Base-by-base conservation (phyloP, 495 filamentous ascomycete species). In the Cladorrhinum samala region DNA sequence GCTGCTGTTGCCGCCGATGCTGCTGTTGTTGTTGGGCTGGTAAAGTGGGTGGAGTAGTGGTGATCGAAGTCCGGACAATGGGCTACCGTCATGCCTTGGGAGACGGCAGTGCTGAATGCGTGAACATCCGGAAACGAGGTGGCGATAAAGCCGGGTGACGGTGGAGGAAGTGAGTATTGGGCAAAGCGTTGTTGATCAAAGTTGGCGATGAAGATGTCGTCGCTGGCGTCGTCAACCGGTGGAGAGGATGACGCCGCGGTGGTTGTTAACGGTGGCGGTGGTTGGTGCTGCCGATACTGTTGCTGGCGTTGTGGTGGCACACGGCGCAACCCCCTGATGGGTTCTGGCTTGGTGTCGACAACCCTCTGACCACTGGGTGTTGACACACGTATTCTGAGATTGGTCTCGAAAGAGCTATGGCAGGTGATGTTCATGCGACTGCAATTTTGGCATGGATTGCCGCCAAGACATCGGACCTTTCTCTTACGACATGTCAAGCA, bases 401-500 rank as follows among this genome's bases (percentile, higher is more conserved):
- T 71, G 30, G 58, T 64, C 11, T 71, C 65, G 38, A 71, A 71
- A 2, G 67, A 71, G 37, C 59, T 61, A 27, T 66, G 58, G 49
- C 68, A 71, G 37, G 59, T 63, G 23, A 69, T 59, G 40, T 64
- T 64, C 59, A 71, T 67, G 17, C 65, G 60, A 4, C 54, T 52
- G 33, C 68, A 69, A 48, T 69, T 62, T 19, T 61, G 61, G 46
- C 68, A 71, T 11, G 68, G 68, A 7, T 53, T 59, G 30, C 67
- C 65, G 30, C 67, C 65, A 9, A 46, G 64, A 38, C 68, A 68
- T 21, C 67, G 65, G n/a, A 71, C 65, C 24, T 66, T 69, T 49
- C 67, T 57, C 54, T 65, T 67, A 36, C 67, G 65, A 37, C 68
- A 71, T 44, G 67, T 71, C 53, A 71, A 49, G 51, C 68, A 68